Evolutionary conservation across 306 rosid genomes (phyloP).

Genomic region (Ziziphus jujuba): DNA sequence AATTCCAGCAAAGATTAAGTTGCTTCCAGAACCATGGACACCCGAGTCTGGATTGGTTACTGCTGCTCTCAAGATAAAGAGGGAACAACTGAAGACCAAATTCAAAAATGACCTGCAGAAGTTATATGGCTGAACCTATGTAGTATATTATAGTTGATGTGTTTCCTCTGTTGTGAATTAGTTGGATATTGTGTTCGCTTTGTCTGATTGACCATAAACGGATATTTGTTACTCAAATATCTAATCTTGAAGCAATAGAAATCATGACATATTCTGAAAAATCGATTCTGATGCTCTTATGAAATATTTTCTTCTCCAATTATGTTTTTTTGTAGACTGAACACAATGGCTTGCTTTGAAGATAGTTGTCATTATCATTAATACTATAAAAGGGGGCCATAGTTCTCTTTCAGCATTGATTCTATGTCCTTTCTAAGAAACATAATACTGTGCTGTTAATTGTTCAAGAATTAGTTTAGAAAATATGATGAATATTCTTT

Average conservation of each 20-base stretch:
- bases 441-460: too few relatives aligned
- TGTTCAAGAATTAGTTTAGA: too few relatives aligned
- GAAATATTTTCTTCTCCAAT: neutral
- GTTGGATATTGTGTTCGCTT: neutral
- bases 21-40: slow-evolving; percentile 79
- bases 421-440: too few relatives aligned
- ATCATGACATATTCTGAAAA: neutral
- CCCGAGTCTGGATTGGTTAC: slow-evolving; percentile 93
- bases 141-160: slow-evolving; percentile 5
- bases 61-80: slow-evolving; percentile 86
- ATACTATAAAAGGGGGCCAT: too few relatives aligned
- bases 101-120: slow-evolving; percentile 67
- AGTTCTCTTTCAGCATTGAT: too few relatives aligned
- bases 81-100: slow-evolving; percentile 76
- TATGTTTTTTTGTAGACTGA: neutral
- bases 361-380: neutral
- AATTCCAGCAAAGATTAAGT: slow-evolving; percentile 68
- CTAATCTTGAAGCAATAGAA: neutral
- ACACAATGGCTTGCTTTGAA: neutral
- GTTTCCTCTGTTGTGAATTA: neutral
- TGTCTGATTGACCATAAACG: neutral
- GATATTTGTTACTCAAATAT: neutral
- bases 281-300: neutral
- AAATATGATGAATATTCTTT: too few relatives aligned
- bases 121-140: slow-evolving; percentile 56